Percentiles rank a stretch among this genome's conserved stretches.
Conservation (phyloP, 108 stramenopile genomes). For the Fragilariopsis cylindrus region DNA sequence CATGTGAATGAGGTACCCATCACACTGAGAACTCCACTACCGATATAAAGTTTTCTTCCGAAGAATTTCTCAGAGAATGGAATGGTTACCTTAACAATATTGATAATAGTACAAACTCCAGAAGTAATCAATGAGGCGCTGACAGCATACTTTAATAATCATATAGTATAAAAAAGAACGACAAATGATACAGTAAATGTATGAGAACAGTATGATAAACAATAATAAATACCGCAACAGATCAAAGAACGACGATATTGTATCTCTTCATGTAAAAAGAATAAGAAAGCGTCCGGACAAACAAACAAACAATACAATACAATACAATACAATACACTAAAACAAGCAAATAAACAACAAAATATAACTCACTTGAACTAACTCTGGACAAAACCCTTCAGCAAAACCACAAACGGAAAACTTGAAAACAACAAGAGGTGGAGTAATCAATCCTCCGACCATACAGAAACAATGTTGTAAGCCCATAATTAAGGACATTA, state of each 20-base stretch:
- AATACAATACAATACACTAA: neutral
- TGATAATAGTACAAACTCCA: conserved; percentile 71
- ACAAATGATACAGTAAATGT: too few species aligned
- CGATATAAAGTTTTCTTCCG: conserved; percentile 47
- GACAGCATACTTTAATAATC: conserved; percentile 57
- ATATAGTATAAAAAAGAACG: too few species aligned
- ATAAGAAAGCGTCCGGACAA: neutral
- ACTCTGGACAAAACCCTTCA: conserved; percentile 34
- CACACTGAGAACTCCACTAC: conserved; percentile 73
- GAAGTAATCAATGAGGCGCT: conserved; percentile 67
- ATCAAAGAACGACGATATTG: neutral
- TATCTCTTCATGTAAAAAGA: too few species aligned
- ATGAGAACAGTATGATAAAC: too few species aligned
- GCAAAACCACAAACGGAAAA: conserved; percentile 57
- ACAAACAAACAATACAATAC: neutral
- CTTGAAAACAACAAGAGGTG: conserved; percentile 56
- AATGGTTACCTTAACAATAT: conserved; percentile 54
- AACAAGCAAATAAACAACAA: neutral
- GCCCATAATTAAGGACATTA: conserved; percentile 56
- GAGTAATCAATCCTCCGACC: conserved; percentile 75
- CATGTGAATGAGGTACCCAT: conserved; percentile 82
- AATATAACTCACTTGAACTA: conserved; percentile 20
- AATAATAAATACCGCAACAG: neutral
- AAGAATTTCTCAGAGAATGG: conserved; percentile 59
- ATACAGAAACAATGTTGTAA: conserved; percentile 82